phyloP scores from a whole-genome alignment of 768 basidiomycete species.

The Tylopilus sp. region DNA sequence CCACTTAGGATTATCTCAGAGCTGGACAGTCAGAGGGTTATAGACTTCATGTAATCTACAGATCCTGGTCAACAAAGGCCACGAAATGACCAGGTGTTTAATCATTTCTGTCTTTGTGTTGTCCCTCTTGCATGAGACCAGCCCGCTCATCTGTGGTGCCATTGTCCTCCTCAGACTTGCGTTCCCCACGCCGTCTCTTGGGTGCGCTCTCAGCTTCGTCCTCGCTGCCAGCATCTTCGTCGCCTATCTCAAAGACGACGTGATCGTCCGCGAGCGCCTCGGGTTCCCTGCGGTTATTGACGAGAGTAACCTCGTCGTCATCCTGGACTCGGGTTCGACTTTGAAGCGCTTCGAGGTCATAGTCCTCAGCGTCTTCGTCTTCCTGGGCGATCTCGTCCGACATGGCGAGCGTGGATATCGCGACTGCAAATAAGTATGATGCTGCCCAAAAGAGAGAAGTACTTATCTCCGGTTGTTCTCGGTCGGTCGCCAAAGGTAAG shows the following conservation, averaged over 20 bases:
- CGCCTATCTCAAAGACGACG: constrained; percentile 90
- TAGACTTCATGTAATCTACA: constrained; percentile 36
- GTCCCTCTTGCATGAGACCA: constrained; percentile 54
- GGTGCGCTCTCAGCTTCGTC: constrained; percentile 52
- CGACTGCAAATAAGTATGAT: constrained; percentile 21
- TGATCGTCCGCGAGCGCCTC: constrained; percentile 56
- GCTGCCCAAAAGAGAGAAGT: background rate
- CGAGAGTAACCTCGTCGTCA: constrained; percentile 70
- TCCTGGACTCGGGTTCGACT: constrained; percentile 47
- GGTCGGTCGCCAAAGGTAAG: constrained; percentile 94
- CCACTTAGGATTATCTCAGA: constrained; percentile 10
- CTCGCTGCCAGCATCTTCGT: constrained; percentile 67
- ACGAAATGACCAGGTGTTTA: constrained; percentile 20
- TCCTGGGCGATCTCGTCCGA: constrained; percentile 96
- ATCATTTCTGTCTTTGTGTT: constrained; percentile 34
- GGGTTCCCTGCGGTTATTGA: constrained; percentile 53
- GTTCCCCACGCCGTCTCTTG: constrained; percentile 48
- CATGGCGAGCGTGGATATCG: constrained; percentile 76
- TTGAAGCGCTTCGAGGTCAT: constrained; percentile 77
- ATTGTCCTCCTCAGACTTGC: constrained; percentile 47
- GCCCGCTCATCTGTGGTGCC: constrained; percentile 53
- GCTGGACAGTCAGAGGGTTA: background rate
- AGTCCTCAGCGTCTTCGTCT: constrained; percentile 91
- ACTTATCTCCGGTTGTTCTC: constrained; percentile 83
- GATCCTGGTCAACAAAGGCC: constrained; percentile 20